A percentile compares a stretch with the other conserved stretches of the same genome.
These are phyloP conservation scores for Myxozyma monticola DNA, from an alignment of 805 yeast genomes.

Conservation along the genomic window DNA sequence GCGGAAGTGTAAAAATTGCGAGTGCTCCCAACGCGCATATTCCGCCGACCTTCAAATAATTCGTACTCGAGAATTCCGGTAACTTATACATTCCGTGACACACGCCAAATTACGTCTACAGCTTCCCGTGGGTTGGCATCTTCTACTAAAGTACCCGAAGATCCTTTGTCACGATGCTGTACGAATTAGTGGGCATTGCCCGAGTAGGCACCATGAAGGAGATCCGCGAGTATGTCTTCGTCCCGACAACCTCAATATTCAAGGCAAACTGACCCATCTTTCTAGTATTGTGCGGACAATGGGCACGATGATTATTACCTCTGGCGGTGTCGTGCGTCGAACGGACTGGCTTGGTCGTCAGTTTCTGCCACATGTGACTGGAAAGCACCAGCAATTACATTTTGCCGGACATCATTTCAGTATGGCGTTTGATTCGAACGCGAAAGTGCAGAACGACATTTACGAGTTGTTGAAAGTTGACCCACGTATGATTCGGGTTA, in stretches of 20 bases:
- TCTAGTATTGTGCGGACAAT: conserved; percentile 56
- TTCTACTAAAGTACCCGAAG: too few species aligned
- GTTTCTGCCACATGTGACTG: conserved; percentile 75
- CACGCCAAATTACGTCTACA: too few species aligned
- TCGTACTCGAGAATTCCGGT: too few species aligned
- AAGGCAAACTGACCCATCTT: background rate
- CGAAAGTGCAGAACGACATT: conserved; percentile 84
- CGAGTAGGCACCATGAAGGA: conserved; percentile 67
- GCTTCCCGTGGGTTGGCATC: too few species aligned
- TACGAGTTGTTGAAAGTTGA: conserved; percentile 77
- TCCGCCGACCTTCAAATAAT: too few species aligned
- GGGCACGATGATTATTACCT: conserved; percentile 77
- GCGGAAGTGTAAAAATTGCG: too few species aligned
- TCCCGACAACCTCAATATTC: background rate
- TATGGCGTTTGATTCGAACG: conserved; percentile 81
- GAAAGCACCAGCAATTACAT: conserved; percentile 83
- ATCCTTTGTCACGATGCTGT: conserved; percentile 57
- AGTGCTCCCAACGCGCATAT: too few species aligned
- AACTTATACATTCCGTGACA: too few species aligned
- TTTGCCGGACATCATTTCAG: conserved; percentile 87
- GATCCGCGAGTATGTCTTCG: conserved; percentile 52
- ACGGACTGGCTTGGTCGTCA: conserved; percentile 76
- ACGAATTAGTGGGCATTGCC: conserved; percentile 83
- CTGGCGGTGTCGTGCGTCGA: conserved; percentile 91
- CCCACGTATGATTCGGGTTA: conserved; percentile 85